Base-by-base conservation (phyloP, 2,329 filamentous ascomycete genomes). In the Claviceps monticola region DNA sequence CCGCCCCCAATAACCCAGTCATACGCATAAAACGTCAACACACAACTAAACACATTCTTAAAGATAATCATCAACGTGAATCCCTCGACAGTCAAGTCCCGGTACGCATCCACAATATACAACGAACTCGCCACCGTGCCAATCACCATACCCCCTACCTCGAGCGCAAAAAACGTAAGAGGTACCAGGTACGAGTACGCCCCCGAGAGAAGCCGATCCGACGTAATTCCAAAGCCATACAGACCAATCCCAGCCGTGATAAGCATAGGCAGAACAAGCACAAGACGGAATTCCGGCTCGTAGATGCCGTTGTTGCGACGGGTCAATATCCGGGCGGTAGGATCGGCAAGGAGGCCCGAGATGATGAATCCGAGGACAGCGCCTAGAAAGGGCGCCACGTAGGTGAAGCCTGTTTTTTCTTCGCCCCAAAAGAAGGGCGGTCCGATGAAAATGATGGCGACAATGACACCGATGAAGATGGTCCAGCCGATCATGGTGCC, bases 401-500 rank as follows among this genome's bases (percentile, higher is more conserved):
- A 95, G 52, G 88, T 79, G 65, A 91, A 89, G n/a, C 90, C 90
- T 1, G 86, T 88, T 61, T 86, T 70, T 50, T 87, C 80, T 68
- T 93, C 83, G 59, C 80, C 74, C 78, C 90, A 95, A 72, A 82
- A 93, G 42, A 90, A 78, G 1, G 88, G 87, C 2, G 84, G 83
- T 2, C 84, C 83, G 46, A 94, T 76, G 70, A 93, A 91, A 58
- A 94, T 83, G 54, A 83, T 80, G n/a, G 83, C 85, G 46, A 94
- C 71, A 57, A 93, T 81, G 55, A 93, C 84, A 52, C 87, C 86
- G 57, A 95, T 91, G 62, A 96, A 88, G 16, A 96, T 87, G 1
- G 90, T 95, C 90, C 91, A 97, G 57, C 90, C 91, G 61, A 96
- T 95, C 62, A 95, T 80, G 4, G 86, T 80, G 16, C 90, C 90